Base-by-base conservation (phyloP, 305 asterid species). In the Fraxinus angustifolia region DNA sequence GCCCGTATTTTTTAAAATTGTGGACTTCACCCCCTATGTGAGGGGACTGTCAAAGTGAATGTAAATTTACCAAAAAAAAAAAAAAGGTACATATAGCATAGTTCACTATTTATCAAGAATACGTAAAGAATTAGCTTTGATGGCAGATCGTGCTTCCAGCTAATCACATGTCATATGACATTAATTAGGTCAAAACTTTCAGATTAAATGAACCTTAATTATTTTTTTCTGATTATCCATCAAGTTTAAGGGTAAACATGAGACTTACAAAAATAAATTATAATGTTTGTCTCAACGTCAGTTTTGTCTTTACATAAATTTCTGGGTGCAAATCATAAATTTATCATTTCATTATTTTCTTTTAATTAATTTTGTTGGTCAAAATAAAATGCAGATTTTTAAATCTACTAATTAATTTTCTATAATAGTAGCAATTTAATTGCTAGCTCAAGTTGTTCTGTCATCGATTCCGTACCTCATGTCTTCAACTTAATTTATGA, bases 181-280 rank as follows among this genome's bases (percentile, higher is more conserved):
- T 71, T 72, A 80, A 50, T 45, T 56, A 1, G 35, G 74, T n/a
- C 16, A n/a, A 67, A 75, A 56, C 62, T 48, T 77, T 80, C 56
- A 77, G 78, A 80, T 77, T 12, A 78, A 81, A 53, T 84, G 12
- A 56, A 81, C 83, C 83, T 78, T 45, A 84, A 50, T 23, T 72
- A 19, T 80, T 79, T 79, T 79, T 33, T 23, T 1, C 4, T 71
- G 45, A 81, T 75, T 75, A 74, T 81, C 79, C 45, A 67, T 67
- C 11, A 42, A 56, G 26, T 12, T 67, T 75, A 45, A 28, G 5
- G 79, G 77, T 5, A 36, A 78, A 36, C 6, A n/a, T 17, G 67
- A 56, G 11, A 56, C 28, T n/a, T n/a, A 17, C 2, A n/a, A 50
- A 53, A 53, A 1, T 16, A 50, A 53, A 56, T 17, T 56, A 56